Evolutionary conservation across 2,329 filamentous ascomycete genomes (phyloP).

Genomic region (Trichocomaceae sp.): DNA sequence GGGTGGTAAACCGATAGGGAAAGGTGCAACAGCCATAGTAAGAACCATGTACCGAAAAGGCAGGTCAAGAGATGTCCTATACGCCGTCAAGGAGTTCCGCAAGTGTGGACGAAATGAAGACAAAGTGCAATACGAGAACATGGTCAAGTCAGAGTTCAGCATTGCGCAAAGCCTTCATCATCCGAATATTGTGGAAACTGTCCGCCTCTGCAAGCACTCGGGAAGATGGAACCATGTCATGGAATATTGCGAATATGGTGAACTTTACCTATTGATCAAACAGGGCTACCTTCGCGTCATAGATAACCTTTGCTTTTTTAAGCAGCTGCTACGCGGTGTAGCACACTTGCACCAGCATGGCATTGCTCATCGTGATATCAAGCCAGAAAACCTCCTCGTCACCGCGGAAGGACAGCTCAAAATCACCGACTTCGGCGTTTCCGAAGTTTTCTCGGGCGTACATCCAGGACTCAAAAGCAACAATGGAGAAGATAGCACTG

Average conservation of each 20-base stretch:
- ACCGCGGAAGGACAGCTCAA: slow-evolving; percentile 75
- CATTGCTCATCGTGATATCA: slow-evolving; percentile 86
- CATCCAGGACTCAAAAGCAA: slow-evolving; percentile 67
- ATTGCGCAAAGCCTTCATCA: slow-evolving; percentile 80
- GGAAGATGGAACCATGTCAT: slow-evolving; percentile 85
- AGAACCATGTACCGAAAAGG: slow-evolving; percentile 71
- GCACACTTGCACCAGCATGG: slow-evolving; percentile 75
- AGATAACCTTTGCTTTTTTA: slow-evolving; percentile 79
- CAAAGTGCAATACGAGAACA: slow-evolving; percentile 70
- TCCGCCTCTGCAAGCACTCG: slow-evolving; percentile 67
- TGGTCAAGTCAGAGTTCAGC: slow-evolving; percentile 86
- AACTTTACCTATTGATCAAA: slow-evolving; percentile 68
- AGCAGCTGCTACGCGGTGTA: slow-evolving; percentile 77
- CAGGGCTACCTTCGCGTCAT: slow-evolving; percentile 61
- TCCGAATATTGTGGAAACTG: slow-evolving; percentile 77
- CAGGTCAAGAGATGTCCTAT: slow-evolving; percentile 50
- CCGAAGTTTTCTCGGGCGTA: slow-evolving; percentile 74
- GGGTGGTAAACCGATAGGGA: slow-evolving; percentile 68
- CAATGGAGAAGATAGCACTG: slow-evolving; percentile 65
- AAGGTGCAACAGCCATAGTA: slow-evolving; percentile 76
- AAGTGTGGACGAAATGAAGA: slow-evolving; percentile 63
- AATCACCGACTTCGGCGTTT: slow-evolving; percentile 87
- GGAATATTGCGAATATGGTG: slow-evolving; percentile 81
- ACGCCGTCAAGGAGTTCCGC: slow-evolving; percentile 83
- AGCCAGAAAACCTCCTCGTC: slow-evolving; percentile 78